Conservation (phyloP, 108 stramenopile species). For the Nitzschia sp. region DNA sequence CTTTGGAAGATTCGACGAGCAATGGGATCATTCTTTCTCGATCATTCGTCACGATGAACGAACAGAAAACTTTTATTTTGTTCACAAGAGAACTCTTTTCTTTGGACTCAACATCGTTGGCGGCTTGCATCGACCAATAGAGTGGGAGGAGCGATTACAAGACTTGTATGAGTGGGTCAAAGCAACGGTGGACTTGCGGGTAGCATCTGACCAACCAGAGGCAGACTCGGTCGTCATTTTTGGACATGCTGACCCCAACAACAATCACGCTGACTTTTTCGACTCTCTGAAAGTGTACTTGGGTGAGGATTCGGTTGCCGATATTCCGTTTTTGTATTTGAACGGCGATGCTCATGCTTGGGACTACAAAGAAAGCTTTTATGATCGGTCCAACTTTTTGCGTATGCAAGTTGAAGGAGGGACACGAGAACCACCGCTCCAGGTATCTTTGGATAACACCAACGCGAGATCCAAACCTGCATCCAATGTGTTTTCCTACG, state of each 20-base stretch:
- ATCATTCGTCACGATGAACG: conserved; percentile 13
- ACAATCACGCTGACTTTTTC: conserved; percentile 24
- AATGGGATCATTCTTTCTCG: conserved; percentile 30
- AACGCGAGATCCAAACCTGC: not conserved
- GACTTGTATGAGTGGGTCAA: conserved; percentile 27
- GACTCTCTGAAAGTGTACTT: conserved; percentile 20
- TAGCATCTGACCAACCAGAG: not conserved
- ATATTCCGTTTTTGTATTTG: conserved; percentile 35
- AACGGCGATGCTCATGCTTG: conserved; percentile 38
- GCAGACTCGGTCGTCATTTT: conserved; percentile 34
- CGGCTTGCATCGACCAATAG: conserved; percentile 8
- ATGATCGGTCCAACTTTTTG: conserved; percentile 1
- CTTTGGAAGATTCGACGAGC: conserved; percentile 28
- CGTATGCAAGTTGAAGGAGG: conserved; percentile 42
- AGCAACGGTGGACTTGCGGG: conserved; percentile 14
- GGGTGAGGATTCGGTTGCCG: conserved; percentile 10
- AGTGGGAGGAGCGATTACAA: conserved; percentile 28
- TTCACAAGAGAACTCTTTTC: conserved; percentile 36
- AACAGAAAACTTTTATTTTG: conserved; percentile 37
- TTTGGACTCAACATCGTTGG: conserved; percentile 44
- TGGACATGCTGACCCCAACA: conserved; percentile 33
- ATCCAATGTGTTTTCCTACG: not conserved
- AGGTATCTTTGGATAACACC: conserved; percentile 11
- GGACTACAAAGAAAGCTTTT: conserved; percentile 30
- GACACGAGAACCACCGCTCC: conserved; percentile 31